Evolutionary conservation across 805 yeast species (phyloP).

Genomic region (Ogataea wickerhamii): DNA sequence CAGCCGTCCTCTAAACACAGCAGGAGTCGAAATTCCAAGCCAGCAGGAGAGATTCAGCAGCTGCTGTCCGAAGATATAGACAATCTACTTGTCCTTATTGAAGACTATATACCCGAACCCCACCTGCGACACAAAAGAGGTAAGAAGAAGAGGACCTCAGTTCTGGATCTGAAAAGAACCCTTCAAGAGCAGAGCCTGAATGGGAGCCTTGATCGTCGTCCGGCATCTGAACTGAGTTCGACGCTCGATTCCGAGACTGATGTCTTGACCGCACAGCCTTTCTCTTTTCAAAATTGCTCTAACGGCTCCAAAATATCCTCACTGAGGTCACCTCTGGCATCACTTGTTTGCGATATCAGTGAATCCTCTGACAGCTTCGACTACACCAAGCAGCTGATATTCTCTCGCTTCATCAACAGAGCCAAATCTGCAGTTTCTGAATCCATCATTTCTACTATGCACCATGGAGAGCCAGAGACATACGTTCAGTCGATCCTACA

Average conservation of each 20-base stretch:
- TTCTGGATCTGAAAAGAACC: slow-evolving; percentile 33
- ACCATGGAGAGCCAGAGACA: slow-evolving; percentile 16
- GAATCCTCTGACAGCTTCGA: neutral
- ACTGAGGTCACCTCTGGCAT: neutral
- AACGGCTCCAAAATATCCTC: neutral
- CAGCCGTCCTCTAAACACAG: slow-evolving; percentile 6
- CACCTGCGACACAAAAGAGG: slow-evolving; percentile 12
- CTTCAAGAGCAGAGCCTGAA: slow-evolving; percentile 11
- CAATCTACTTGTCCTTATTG: slow-evolving; percentile 41
- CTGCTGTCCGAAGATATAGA: slow-evolving; percentile 1
- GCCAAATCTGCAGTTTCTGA: slow-evolving; percentile 15
- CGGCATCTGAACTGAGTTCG: neutral
- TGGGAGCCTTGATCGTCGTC: neutral
- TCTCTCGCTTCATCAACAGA: slow-evolving; percentile 5
- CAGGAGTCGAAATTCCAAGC: neutral
- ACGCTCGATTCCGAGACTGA: neutral
- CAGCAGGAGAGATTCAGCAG: neutral
- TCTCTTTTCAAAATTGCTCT: neutral
- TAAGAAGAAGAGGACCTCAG: slow-evolving; percentile 31
- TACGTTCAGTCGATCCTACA: slow-evolving; percentile 16
- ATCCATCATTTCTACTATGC: slow-evolving; percentile 15
- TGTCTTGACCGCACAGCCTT: neutral
- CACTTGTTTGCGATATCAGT: neutral
- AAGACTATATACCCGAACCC: slow-evolving; percentile 47
- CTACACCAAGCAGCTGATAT: slow-evolving; percentile 7